Evolutionary conservation across 1,284 basidiomycete species (phyloP), one percentile per base, ranked within the genome.

Genomic region (Sporisorium exsertum): DNA sequence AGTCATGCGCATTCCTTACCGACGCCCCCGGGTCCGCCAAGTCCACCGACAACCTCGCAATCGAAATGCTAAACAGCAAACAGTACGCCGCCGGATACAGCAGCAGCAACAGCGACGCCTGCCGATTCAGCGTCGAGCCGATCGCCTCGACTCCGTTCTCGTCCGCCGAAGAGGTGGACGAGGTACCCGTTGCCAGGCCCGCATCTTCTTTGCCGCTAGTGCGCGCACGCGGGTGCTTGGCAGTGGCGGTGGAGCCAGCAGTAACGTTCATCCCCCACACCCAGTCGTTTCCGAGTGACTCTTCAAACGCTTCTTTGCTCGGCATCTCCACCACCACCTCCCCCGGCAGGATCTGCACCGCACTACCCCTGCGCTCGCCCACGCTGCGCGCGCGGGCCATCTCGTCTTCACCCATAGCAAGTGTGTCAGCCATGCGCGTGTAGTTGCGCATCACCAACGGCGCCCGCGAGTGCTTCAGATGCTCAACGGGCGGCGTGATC

Each of bases 81-180:
- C 72, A 71, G 65, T 82, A 82, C 0, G 78, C 81, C 13, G 64
- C 61, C 0, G 81, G 81, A 37, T 82, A 82, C 3, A 82, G 71
- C 15, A 82, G 40, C 27, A 82, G 60, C 53, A 82, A 37, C 10
- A 81, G 43, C 29, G 72, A 77, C 10, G 81, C 81, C 42, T 82
- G 81, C 8, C 79, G 67, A 29, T 82, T 82, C 13, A 82, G 52
- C 16, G 80, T 81, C n/a, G 73, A 77, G 2, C 81, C 81, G 20
- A 81, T 56, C 7, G 63, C 62, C 10, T 82, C 81, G 22, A 82
- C 81, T 18, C 78, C 76, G 24, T 79, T 57, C 43, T 73, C 73
- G 58, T 75, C 77, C 2, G 33, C 55, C 2, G 73, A 77, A 0
- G 61, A 68, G 1, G 63, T 61, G 7, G 66, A 62, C 2, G 64